Percentiles rank a stretch among this genome's conserved stretches.
Evolutionary conservation across 495 filamentous ascomycete species (phyloP).

Genomic region (Penicillium flavigenum): DNA sequence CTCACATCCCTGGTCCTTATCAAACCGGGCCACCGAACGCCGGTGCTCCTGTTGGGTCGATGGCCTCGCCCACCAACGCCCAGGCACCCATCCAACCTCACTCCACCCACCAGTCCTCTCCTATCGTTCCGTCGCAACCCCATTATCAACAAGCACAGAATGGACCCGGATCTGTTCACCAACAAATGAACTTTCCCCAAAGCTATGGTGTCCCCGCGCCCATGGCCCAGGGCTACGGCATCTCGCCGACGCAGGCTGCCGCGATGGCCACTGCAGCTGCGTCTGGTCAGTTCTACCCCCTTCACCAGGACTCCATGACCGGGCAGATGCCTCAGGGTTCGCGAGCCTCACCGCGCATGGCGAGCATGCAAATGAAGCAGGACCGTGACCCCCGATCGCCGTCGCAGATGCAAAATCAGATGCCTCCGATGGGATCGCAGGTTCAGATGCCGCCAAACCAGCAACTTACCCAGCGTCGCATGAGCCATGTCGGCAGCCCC

Average conservation of each 20-base stretch:
- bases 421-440: conserved; percentile 51
- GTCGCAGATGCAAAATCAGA: conserved; percentile 49
- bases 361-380: conserved; percentile 48
- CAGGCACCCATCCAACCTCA: conserved; percentile 54
- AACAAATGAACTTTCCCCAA: conserved; percentile 54
- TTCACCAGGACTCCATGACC: conserved; percentile 51
- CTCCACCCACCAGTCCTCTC: conserved; percentile 50
- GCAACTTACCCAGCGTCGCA: conserved; percentile 48
- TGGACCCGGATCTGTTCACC: conserved; percentile 48
- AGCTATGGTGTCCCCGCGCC: conserved; percentile 48
- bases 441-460: conserved; percentile 48
- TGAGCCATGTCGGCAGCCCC: conserved; percentile 54
- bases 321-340: conserved; percentile 47
- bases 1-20: conserved; percentile 52
- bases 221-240: conserved; percentile 51
- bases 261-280: conserved; percentile 59
- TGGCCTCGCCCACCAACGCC: conserved; percentile 53
- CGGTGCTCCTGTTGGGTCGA: conserved; percentile 46
- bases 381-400: conserved; percentile 55
- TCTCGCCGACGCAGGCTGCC: conserved; percentile 54
- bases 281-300: conserved; percentile 51
- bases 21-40: conserved; percentile 48
- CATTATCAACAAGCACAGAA: conserved; percentile 51
- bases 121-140: conserved; percentile 54
- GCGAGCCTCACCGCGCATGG: conserved; percentile 54